Percentiles rank a stretch among this genome's conserved stretches.
These are phyloP conservation scores for Themeda triandra DNA, from an alignment of 176 grass and related monocot species.

Conservation along the genomic window DNA sequence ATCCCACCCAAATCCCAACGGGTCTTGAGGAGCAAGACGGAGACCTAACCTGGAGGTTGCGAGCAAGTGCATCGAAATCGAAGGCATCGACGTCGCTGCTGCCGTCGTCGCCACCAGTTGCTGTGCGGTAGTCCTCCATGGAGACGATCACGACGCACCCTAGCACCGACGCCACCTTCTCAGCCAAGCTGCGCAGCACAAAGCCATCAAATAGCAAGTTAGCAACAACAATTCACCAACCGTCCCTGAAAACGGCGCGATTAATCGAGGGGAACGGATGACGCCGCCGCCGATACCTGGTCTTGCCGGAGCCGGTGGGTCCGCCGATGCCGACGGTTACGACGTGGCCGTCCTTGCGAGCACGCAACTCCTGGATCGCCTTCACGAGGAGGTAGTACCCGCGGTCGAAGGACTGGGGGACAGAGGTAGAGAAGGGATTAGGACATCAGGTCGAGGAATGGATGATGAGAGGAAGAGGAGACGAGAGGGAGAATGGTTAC, in stretches of 20 bases:
- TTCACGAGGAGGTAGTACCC: slow-evolving; percentile 94
- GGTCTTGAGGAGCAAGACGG: not conserved
- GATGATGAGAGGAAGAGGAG: slow-evolving; percentile 1
- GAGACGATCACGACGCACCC: slow-evolving; percentile 91
- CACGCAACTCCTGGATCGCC: slow-evolving; percentile 95
- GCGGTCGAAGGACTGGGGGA: slow-evolving; percentile 83
- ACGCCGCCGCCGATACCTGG: slow-evolving; percentile 44
- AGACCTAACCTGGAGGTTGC: slow-evolving; percentile 78
- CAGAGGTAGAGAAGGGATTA: not conserved
- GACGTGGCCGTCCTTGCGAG: slow-evolving; percentile 85
- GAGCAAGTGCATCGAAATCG: slow-evolving; percentile 60
- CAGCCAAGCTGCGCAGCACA: slow-evolving; percentile 57
- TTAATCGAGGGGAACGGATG: not conserved
- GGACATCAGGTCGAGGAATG: not conserved
- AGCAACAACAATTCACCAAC: not conserved
- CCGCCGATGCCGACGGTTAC: slow-evolving; percentile 90
- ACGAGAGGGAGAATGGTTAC: slow-evolving; percentile 37
- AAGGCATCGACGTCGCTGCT: slow-evolving; percentile 81
- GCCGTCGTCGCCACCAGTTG: slow-evolving; percentile 61
- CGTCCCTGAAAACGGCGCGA: not conserved
- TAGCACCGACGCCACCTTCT: slow-evolving; percentile 93
- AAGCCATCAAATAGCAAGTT: not conserved
- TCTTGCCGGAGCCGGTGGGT: slow-evolving; percentile 91
- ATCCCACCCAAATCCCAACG: slow-evolving; percentile 25
- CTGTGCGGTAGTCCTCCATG: slow-evolving; percentile 95